Evolutionary conservation across 164 flowering plant species (phyloP).

Genomic region (Platanus orientalis): DNA sequence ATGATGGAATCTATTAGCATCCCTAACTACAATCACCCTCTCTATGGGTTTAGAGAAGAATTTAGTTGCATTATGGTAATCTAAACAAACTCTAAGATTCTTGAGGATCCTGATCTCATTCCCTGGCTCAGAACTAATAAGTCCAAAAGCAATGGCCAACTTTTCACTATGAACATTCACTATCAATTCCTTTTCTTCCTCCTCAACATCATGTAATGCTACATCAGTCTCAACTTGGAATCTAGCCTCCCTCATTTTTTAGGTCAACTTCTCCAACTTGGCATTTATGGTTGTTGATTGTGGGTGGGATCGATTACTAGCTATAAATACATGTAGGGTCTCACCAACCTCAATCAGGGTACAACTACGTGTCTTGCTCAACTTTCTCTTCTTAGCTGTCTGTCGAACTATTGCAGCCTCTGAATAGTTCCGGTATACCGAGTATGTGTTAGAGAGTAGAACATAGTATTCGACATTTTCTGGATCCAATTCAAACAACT

Average conservation of each 20-base stretch:
- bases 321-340: constrained; percentile 54
- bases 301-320: constrained; percentile 69
- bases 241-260: constrained; percentile 83
- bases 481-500: constrained; percentile 64
- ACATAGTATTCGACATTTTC: constrained; percentile 74
- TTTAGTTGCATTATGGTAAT: constrained; percentile 90
- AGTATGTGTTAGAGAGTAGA: constrained; percentile 74
- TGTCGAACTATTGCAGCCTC: constrained; percentile 71
- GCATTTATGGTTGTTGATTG: constrained; percentile 55
- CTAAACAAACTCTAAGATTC: constrained; percentile 90
- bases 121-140: constrained; percentile 69
- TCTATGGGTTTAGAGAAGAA: constrained; percentile 69
- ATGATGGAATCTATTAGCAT: constrained; percentile 92
- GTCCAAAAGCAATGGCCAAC: constrained; percentile 86
- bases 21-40: constrained; percentile 82
- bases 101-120: constrained; percentile 82
- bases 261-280: constrained; percentile 58
- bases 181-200: constrained; percentile 89
- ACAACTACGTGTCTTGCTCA: constrained; percentile 79
- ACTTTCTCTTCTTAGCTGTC: constrained; percentile 44
- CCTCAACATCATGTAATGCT: constrained; percentile 91
- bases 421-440: constrained; percentile 50
- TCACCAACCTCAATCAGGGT: constrained; percentile 70
- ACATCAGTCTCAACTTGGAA: constrained; percentile 56
- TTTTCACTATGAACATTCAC: constrained; percentile 93